Base-by-base conservation (phyloP, 257 asterid species). In the Nicotiana tabacum region DNA sequence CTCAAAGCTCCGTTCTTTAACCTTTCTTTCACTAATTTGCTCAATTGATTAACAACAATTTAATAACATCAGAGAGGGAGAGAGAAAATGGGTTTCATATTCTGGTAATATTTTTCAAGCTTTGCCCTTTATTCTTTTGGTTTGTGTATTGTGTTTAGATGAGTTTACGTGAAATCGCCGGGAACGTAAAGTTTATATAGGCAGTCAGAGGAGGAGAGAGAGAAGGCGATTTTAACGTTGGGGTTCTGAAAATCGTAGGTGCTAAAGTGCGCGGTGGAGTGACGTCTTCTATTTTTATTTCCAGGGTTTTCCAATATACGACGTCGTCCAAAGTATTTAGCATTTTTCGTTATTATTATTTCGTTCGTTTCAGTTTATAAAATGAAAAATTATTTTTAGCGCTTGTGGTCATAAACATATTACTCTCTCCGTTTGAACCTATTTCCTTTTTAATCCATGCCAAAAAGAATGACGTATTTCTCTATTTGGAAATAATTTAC, bases 211-310 rank as follows among this genome's bases (percentile, higher is more conserved):
- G 35, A 32, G 80, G 82, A 83, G 76, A 80, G 9, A 21, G 32
- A 77, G 39, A 30, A 81, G 89, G 83, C 86, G 83, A 85, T 84
- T 82, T 83, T 68, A 84, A 82, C 87, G 85, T 83, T 86, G 77
- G 85, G 83, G 81, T 69, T 72, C 33, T 35, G 78, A 33, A 46
- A 24, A 46, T 37, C 51, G 65, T 24, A 46, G 48, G 37, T n/a
- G 55, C 60, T 77, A 62, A 48, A 83, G 60, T 65, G 77, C 77
- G 32, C 53, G 69, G 17, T 79, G 64, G 57, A 21, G 72, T 61
- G 82, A 60, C 72, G 82, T 79, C 43, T 79, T 1, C 57, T n/a
- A 11, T 58, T 35, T 62, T 16, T 60, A 62, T 78, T 78, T 33
- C 24, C 18, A 78, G 82, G 82, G 66, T 27, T 78, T 60, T 4